These are phyloP conservation scores for Diaporthe capsici DNA, from an alignment of 2,329 filamentous ascomycete species.

Conservation along the genomic window DNA sequence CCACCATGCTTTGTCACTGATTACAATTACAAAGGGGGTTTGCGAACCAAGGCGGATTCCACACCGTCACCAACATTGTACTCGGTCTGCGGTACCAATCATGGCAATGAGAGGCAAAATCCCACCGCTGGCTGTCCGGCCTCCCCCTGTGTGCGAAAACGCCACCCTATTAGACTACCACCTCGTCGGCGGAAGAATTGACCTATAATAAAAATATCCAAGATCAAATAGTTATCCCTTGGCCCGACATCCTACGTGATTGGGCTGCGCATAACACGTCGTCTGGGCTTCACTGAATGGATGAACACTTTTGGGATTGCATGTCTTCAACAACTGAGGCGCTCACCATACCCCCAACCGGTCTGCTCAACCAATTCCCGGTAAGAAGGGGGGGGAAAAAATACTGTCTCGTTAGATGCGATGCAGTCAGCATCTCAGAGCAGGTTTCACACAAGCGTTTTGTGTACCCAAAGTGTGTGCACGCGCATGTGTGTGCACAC, in stretches of 20 bases:
- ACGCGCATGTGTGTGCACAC: neutral
- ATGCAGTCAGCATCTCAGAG: neutral
- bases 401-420: too few species aligned
- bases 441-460: neutral
- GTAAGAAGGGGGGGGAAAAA: too few species aligned
- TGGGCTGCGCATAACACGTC: neutral
- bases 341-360: neutral
- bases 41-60: neutral
- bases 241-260: neutral
- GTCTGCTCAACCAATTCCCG: neutral
- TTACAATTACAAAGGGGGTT: conserved; percentile 21
- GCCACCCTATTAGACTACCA: neutral
- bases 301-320: neutral
- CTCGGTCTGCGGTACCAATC: neutral
- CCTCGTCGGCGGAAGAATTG: neutral
- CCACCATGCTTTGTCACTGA: conserved; percentile 27
- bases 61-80: neutral
- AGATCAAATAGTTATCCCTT: neutral
- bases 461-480: neutral
- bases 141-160: neutral
- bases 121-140: neutral
- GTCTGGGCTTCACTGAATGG: neutral
- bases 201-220: neutral
- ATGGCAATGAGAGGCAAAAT: neutral
- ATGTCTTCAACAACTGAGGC: neutral